Percentiles rank a stretch among this genome's conserved stretches.
Evolutionary conservation across 2,329 filamentous ascomycete species (phyloP).

Genomic region (Cercospora sojina): DNA sequence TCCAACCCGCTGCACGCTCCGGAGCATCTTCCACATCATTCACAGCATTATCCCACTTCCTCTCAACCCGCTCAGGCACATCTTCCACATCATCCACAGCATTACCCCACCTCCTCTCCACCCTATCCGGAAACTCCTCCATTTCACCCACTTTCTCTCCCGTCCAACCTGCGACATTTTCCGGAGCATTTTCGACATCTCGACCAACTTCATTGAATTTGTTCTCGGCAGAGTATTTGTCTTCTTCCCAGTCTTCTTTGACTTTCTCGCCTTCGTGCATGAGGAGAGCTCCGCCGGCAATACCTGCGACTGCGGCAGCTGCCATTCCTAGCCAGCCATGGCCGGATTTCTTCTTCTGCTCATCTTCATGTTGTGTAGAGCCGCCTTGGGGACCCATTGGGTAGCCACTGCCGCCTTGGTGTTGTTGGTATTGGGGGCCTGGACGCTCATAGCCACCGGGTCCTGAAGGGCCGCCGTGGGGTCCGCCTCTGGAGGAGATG

Average conservation of each 20-base stretch:
- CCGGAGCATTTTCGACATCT: conserved; percentile 42
- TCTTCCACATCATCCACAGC: conserved; percentile 43
- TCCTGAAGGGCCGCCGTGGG: conserved; percentile 24
- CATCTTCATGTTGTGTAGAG: conserved; percentile 15
- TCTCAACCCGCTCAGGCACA: conserved; percentile 40
- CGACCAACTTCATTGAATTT: conserved; percentile 29
- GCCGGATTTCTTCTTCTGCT: conserved; percentile 35
- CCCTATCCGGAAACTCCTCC: conserved; percentile 41
- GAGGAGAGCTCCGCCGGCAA: conserved; percentile 46
- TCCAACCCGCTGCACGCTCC: conserved; percentile 36
- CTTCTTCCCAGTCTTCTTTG: conserved; percentile 30
- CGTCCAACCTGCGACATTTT: conserved; percentile 47
- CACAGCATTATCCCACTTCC: conserved; percentile 35
- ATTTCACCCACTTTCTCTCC: conserved; percentile 45
- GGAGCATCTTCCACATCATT: conserved; percentile 41
- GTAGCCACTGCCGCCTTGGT: conserved; percentile 17
- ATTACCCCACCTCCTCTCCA: conserved; percentile 38
- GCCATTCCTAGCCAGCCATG: conserved; percentile 41
- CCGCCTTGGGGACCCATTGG: conserved; percentile 23
- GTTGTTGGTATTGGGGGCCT: conserved; percentile 14
- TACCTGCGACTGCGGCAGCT: conserved; percentile 43
- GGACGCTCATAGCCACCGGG: conserved; percentile 19
- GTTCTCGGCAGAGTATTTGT: conserved; percentile 13
- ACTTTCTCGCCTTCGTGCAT: conserved; percentile 50
- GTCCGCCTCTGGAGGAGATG: conserved; percentile 22